Conservation (phyloP, 768 basidiomycete species). For the Boletales sp. region DNA sequence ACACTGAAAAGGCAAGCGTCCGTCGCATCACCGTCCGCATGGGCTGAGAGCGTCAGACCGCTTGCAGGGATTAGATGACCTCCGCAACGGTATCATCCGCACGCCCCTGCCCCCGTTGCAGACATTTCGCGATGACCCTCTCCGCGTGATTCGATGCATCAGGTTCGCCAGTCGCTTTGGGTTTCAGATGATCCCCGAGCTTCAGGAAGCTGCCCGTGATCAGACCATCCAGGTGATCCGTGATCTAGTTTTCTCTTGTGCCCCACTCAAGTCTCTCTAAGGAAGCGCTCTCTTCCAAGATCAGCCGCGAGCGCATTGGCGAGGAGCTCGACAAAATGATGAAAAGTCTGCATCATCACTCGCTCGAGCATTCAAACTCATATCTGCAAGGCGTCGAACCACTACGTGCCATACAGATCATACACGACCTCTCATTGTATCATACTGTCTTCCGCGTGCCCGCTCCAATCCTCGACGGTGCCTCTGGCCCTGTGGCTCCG, state of each 20-base stretch:
- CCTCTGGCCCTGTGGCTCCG: conserved; percentile 43
- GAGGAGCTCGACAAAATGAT: conserved; percentile 95
- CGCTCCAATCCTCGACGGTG: conserved; percentile 34
- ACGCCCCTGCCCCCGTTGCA: conserved; percentile 84
- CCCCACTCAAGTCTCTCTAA: conserved; percentile 13
- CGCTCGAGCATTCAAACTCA: conserved; percentile 2
- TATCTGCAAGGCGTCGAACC: conserved; percentile 65
- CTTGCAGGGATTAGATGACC: conserved; percentile 76
- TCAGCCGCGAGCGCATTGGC: conserved; percentile 88
- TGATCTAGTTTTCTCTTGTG: background rate
- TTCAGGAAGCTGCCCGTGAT: conserved; percentile 60
- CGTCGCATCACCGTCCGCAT: background rate
- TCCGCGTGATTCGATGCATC: conserved; percentile 87
- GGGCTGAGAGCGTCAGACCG: conserved; percentile 7
- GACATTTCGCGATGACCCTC: conserved; percentile 92
- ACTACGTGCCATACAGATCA: conserved; percentile 66
- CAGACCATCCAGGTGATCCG: conserved; percentile 55
- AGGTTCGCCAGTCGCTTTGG: conserved; percentile 91
- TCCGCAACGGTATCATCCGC: conserved; percentile 72
- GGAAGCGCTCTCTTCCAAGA: conserved; percentile 72
- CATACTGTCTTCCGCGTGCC: conserved; percentile 62
- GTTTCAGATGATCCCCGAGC: conserved; percentile 68
- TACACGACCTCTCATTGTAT: conserved; percentile 70
- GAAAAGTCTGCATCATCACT: conserved; percentile 48
- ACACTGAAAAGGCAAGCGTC: conserved; percentile 64